Evolutionary conservation across 2,329 filamentous ascomycete genomes (phyloP).

Genomic region (Colletotrichum abscissum): DNA sequence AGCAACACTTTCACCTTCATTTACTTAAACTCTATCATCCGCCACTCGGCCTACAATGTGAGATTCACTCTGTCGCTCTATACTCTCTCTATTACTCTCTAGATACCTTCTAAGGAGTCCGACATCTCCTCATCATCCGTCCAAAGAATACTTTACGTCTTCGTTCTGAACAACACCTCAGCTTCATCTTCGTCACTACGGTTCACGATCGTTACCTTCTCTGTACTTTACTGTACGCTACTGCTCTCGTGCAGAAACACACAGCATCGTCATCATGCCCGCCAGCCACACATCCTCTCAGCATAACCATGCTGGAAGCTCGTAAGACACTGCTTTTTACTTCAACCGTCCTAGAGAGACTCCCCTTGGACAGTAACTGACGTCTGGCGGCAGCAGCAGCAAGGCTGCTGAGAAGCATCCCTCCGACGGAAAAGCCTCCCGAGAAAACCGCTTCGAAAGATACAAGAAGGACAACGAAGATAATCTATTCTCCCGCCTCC

Average conservation of each 20-base stretch:
- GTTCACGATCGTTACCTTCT: too few species aligned
- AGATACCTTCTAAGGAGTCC: not conserved
- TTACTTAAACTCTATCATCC: not conserved
- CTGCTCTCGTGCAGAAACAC: not conserved
- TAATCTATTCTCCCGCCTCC: not conserved
- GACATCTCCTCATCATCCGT: not conserved
- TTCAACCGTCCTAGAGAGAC: not conserved
- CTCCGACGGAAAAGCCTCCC: not conserved
- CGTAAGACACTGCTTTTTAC: not conserved
- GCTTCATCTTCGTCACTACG: not conserved
- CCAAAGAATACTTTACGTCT: not conserved
- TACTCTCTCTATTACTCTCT: not conserved
- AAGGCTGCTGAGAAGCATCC: not conserved
- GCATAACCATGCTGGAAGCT: not conserved
- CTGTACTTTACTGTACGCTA: too few species aligned
- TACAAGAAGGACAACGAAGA: slow-evolving; percentile 1
- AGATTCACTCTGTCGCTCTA: not conserved
- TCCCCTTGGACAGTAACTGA: not conserved
- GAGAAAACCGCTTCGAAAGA: not conserved
- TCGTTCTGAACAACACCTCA: not conserved
- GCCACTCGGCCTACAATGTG: not conserved
- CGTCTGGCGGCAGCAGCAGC: not conserved
- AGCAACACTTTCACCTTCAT: not conserved
- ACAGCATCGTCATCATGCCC: not conserved
- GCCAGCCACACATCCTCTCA: not conserved